Base-by-base conservation (phyloP, 768 basidiomycete species). In the Tubosaeta sp. region DNA sequence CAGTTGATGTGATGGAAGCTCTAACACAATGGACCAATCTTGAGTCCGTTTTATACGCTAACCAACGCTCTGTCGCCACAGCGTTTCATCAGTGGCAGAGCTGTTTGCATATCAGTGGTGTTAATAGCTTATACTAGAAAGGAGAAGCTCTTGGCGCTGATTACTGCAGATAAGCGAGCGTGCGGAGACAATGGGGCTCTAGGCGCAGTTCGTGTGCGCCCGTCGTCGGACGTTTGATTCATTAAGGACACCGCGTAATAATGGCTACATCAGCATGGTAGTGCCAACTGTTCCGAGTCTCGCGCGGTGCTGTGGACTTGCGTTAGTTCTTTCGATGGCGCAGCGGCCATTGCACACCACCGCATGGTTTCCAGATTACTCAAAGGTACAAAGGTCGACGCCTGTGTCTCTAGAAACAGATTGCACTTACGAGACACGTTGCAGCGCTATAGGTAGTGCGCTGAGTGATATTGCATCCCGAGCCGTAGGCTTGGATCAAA, bases 1-100 rank as follows among this genome's bases (percentile, higher is more conserved):
- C 11, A n/a, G 27, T 36, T 1, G 41, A 29, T 13, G 48, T 38
- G 25, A 39, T 5, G 34, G 30, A 3, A 16, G 13, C 3, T 9
- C 18, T 10, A 5, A 3, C 27, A 35, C 19, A 13, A 24, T 19
- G 8, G 13, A 22, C 21, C 31, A 5, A 30, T 18, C 30, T 29
- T 27, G 24, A 21, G 18, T 48, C 27, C 2, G 30, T 36, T 56
- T 46, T 56, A 51, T 50, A 56, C 38, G 12, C 18, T 12, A n/a
- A 13, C 11, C 27, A 18, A 18, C 19, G 41, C 36, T 9, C 6
- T n/a, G 24, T 14, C 32, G 29, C 27, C 8, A 39, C 16, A 18
- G 14, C 19, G 19, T 21, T 22, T 30, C 46, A 39, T 39, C 27
- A 39, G 16, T 18, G 21, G 22, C 27, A 12, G 35, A 36, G 46